phyloP scores from a whole-genome alignment of 768 basidiomycete species.

The Mycena galopus region DNA sequence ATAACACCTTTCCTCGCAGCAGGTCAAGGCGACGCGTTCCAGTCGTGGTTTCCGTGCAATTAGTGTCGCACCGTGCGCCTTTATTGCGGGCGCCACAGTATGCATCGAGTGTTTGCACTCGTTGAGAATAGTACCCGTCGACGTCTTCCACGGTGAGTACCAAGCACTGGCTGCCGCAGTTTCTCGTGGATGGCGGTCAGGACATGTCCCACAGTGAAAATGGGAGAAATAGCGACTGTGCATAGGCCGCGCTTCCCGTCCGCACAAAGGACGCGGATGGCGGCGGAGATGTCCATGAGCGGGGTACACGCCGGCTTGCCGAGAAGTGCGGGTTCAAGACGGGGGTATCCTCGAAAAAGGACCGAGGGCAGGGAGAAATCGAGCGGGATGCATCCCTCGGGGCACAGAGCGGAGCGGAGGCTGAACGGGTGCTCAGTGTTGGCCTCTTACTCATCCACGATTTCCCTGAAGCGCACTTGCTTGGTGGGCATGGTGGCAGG shows the following conservation, averaged over 20 bases:
- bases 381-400: not conserved
- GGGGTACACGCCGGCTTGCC: conserved; percentile 9
- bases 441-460: conserved; percentile 3
- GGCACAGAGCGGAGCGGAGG: not conserved
- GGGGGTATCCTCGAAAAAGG: not conserved
- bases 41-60: not conserved
- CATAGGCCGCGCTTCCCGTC: not conserved
- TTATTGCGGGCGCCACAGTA: not conserved
- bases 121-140: not conserved
- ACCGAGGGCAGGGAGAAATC: conserved; percentile 25
- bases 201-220: conserved; percentile 17
- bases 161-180: not conserved
- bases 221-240: not conserved
- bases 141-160: not conserved
- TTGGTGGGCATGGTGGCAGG: not conserved
- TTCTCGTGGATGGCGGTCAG: not conserved
- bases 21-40: conserved; percentile 6
- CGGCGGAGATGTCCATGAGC: not conserved
- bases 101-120: not conserved
- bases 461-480: conserved; percentile 1
- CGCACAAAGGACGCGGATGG: not conserved
- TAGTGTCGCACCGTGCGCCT: not conserved
- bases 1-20: conserved; percentile 1
- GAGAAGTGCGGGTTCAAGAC: not conserved
- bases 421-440: not conserved